Evolutionary conservation across 495 filamentous ascomycete genomes (phyloP), one percentile per base, ranked within the genome.

Genomic region (Penicillium herquei): DNA sequence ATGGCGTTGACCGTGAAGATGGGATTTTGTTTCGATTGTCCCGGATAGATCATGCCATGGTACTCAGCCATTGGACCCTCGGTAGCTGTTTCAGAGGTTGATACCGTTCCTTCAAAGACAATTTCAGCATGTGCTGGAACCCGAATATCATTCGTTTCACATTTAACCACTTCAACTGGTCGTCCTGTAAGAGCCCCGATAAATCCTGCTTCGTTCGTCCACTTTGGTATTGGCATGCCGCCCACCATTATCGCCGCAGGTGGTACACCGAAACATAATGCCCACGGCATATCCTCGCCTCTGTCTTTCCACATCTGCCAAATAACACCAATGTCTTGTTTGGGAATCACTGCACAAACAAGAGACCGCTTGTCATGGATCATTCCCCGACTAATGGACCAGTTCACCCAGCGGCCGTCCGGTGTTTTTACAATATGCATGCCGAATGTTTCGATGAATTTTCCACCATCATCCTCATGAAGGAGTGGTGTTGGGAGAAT

Each of bases 351-450:
- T 5, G 59, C 58, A 10, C 72, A 69, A 0, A 57, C 58, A 2
- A 77, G 17, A 9, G 58, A 55, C 8, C 58, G 59, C 33, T 68
- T 70, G 39, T 70, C 70, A 39, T 65, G 42, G 1, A 75, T 60
- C 73, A 77, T 75, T 9, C 64, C 69, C 2, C 73, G 66, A 3
- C 67, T 62, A 39, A 75, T 74, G 10, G 73, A 75, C 71, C 73
- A 74, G 51, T 76, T 76, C 8, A 58, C 64, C 73, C 73, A 76
- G 0, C 43, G 51, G 2, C 62, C 63, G 49, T 74, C 66, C 0
- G 71, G 72, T 2, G 64, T 64, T 35, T 68, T 61, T 2, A 77
- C 58, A n/a, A 74, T 54, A 34, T 73, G 61, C 66, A 77, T 68
- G 16, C 73, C 73, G 41, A 59, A 73, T 6, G 73, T 73, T 37